Conservation (phyloP, 2,329 filamentous ascomycete genomes). For the Grosmannia clavigera region DNA sequence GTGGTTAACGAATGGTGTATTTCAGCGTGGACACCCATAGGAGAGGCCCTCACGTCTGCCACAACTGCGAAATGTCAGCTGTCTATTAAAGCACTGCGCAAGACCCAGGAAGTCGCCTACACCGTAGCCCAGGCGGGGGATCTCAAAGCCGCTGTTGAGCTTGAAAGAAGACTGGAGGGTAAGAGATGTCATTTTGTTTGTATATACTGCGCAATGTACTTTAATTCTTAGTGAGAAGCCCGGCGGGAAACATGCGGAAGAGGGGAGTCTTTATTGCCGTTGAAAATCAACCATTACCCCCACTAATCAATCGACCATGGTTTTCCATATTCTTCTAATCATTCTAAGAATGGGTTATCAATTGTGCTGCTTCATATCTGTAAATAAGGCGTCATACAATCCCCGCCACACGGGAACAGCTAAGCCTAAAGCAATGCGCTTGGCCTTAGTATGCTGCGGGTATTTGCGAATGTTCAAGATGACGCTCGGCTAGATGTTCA, state of each 20-base stretch:
- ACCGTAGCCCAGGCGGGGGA: conserved; percentile 41
- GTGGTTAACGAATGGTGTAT: neutral
- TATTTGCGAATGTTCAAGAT: neutral
- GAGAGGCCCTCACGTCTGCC: conserved; percentile 32
- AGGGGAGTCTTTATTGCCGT: neutral
- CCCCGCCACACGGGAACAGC: neutral
- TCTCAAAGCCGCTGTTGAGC: conserved; percentile 41
- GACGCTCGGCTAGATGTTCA: neutral
- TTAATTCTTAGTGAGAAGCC: neutral
- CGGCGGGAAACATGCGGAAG: neutral
- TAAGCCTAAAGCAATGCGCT: neutral
- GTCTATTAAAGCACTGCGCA: no score
- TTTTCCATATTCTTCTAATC: neutral
- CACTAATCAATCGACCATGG: neutral
- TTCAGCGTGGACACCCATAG: neutral
- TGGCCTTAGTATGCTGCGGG: neutral
- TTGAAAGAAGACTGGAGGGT: conserved; percentile 35
- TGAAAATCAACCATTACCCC: neutral
- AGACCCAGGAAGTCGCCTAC: conserved; percentile 22
- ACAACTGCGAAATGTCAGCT: conserved; percentile 26
- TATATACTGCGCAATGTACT: neutral
- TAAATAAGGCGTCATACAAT: neutral
- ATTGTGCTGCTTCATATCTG: neutral
- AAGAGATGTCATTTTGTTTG: conserved; percentile 31
- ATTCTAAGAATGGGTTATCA: neutral